Conservation (phyloP, 1,139 yeast genomes). For the Geotrichum histeridarum region DNA sequence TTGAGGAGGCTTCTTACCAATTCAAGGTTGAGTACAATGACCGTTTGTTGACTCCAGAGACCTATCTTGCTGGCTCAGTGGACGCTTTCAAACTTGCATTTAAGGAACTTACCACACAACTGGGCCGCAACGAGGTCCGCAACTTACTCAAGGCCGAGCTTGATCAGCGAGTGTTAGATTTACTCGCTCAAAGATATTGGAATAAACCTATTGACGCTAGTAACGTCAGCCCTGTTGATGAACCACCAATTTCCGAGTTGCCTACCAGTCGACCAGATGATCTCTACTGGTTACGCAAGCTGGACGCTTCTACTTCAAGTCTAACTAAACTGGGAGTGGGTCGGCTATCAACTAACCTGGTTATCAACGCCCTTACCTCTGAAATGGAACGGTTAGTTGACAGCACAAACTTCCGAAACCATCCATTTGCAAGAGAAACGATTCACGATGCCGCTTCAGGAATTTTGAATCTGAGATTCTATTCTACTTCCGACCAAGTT, state of each 20-base stretch:
- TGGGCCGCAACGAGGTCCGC: conserved; percentile 77
- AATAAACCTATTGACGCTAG: conserved; percentile 48
- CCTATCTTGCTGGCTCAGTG: conserved; percentile 85
- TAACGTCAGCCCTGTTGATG: conserved; percentile 24
- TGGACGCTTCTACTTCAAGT: conserved; percentile 77
- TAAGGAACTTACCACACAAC: conserved; percentile 76
- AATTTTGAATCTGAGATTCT: conserved; percentile 72
- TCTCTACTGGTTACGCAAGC: conserved; percentile 78
- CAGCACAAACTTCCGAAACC: conserved; percentile 70
- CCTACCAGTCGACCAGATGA: conserved; percentile 57
- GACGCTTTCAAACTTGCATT: conserved; percentile 82
- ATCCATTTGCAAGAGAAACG: conserved; percentile 75
- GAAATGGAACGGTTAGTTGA: conserved; percentile 73
- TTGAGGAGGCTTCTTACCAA: conserved; percentile 87
- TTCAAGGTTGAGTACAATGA: conserved; percentile 97
- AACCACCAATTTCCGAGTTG: conserved; percentile 53
- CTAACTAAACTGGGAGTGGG: conserved; percentile 93
- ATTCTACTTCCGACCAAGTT: conserved; percentile 94
- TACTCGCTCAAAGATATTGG: conserved; percentile 91
- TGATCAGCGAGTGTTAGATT: conserved; percentile 82
- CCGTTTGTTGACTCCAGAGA: conserved; percentile 85
- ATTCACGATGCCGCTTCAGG: conserved; percentile 80
- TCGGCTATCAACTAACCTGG: conserved; percentile 73
- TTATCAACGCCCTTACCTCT: conserved; percentile 71
- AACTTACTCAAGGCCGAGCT: conserved; percentile 74